Conservation (phyloP, 1,284 basidiomycete genomes). For the Cerioporus squamosus region DNA sequence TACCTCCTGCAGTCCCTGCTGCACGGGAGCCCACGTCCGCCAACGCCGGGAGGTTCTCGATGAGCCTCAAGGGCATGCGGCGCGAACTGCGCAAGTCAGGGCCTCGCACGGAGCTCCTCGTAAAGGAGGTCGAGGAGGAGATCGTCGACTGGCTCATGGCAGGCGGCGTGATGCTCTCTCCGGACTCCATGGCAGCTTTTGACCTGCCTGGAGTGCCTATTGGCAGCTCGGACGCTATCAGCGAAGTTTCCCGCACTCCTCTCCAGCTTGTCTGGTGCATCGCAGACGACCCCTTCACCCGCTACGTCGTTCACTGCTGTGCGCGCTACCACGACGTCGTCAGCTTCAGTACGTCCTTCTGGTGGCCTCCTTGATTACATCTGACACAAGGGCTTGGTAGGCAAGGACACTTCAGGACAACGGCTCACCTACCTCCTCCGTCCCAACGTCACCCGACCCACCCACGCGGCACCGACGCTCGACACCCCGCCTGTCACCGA, state of each 20-base stretch:
- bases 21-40: constrained; percentile 54
- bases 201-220: constrained; percentile 48
- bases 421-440: constrained; percentile 79
- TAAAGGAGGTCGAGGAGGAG: constrained; percentile 68
- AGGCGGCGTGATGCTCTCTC: constrained; percentile 58
- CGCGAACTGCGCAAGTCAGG: constrained; percentile 66
- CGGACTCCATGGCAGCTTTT: constrained; percentile 43
- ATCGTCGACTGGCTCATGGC: constrained; percentile 63
- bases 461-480: constrained; percentile 47
- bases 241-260: constrained; percentile 67
- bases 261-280: constrained; percentile 74
- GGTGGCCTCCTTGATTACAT: background rate
- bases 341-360: constrained; percentile 70
- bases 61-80: constrained; percentile 76
- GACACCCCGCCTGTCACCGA: constrained; percentile 79
- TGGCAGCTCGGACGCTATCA: constrained; percentile 56
- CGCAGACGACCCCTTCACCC: constrained; percentile 67
- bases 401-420: constrained; percentile 65
- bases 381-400: constrained; percentile 39
- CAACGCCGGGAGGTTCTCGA: constrained; percentile 74
- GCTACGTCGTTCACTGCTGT: constrained; percentile 81
- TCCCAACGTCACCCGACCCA: constrained; percentile 70
- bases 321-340: constrained; percentile 78
- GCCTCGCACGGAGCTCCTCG: constrained; percentile 60
- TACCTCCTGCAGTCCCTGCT: constrained; percentile 50